phyloP scores from a whole-genome alignment of 2,329 filamentous ascomycete genomes.

The Hymenoscyphus fraxineus region DNA sequence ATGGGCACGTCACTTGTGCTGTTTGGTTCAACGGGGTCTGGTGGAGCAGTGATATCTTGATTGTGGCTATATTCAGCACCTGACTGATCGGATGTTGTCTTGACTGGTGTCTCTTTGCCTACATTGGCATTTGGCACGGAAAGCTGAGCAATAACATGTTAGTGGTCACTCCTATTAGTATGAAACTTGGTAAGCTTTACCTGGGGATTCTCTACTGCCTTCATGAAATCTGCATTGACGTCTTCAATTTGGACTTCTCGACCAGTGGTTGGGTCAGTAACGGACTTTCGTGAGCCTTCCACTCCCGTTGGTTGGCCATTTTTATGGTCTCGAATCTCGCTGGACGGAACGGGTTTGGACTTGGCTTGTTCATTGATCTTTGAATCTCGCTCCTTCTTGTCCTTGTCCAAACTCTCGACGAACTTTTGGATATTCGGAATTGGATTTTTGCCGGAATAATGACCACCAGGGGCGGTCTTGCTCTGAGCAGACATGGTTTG shows the following conservation, averaged over 20 bases:
- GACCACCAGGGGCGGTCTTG: slow-evolving; percentile 49
- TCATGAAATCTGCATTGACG: slow-evolving; percentile 65
- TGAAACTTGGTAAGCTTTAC: slow-evolving; percentile 40
- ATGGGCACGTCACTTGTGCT: slow-evolving; percentile 92
- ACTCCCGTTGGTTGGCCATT: slow-evolving; percentile 34
- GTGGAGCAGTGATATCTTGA: slow-evolving; percentile 87
- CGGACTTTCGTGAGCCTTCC: slow-evolving; percentile 50
- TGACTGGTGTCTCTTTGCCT: slow-evolving; percentile 66
- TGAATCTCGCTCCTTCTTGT: slow-evolving; percentile 73
- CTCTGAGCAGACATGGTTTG: slow-evolving; percentile 9
- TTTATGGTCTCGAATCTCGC: slow-evolving; percentile 43
- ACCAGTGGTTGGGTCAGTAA: slow-evolving; percentile 86
- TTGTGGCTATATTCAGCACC: slow-evolving; percentile 76
- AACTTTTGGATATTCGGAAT: slow-evolving; percentile 87
- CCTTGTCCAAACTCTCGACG: slow-evolving; percentile 69
- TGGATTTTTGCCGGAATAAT: slow-evolving; percentile 79
- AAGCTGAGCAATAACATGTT: slow-evolving; percentile 46
- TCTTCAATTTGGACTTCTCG: slow-evolving; percentile 83
- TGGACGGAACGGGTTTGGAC: slow-evolving; percentile 31
- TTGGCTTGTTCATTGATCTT: slow-evolving; percentile 59
- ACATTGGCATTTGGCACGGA: slow-evolving; percentile 89
- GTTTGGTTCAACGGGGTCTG: slow-evolving; percentile 76
- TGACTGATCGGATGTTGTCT: slow-evolving; percentile 67
- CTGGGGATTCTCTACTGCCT: slow-evolving; percentile 67
- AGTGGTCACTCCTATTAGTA: slow-evolving; percentile 6